Evolutionary conservation across 352 stramenopile genomes (phyloP), one percentile per base, ranked within the genome.

Genomic region (Phytophthora kernoviae): DNA sequence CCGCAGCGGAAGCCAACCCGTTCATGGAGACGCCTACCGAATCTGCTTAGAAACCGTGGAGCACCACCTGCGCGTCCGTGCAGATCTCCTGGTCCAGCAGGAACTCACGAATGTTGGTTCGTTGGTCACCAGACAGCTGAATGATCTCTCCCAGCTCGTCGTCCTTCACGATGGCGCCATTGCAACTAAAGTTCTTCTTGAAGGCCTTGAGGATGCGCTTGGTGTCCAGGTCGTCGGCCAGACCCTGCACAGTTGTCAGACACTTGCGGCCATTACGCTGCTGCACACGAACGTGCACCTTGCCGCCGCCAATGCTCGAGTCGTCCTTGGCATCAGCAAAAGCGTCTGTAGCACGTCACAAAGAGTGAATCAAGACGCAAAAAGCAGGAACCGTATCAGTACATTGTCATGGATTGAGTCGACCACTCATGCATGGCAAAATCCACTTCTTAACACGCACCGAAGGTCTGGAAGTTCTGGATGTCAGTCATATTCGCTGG

Each of bases 181-280:
- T 99, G 84, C 98, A 99, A 73, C 90, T 98, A 73, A 99, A 99
- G 80, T 99, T 99, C 87, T 99, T 99, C 90, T 99, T 99, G 74
- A 99, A 99, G 44, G 97, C 97, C 81, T 99, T 99, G 63, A 98
- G 96, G 80, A 99, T 99, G 51, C 96, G 88, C 86, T 99, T 99
- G 48, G 99, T 83, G 72, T 99, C 97, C 58, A 99, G 84, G 81
- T 99, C 97, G 57, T 99, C 93, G 1, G 97, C 96, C 51, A 99
- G 84, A 32, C 97, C 97, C 69, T 98, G 96, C 22, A 99, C 92
- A 6, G 97, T 99, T 48, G 97, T 99, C 75, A 99, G 97, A 97
- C 97, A 99, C 88, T 99, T 99, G 62, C 97, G 90, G 45, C 98
- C 97, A 74, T 99, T 99, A 65, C 98, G 95, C 87, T 99, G 98